Conservation (phyloP, 2,329 filamentous ascomycete genomes). For the Whalleya microplaca region DNA sequence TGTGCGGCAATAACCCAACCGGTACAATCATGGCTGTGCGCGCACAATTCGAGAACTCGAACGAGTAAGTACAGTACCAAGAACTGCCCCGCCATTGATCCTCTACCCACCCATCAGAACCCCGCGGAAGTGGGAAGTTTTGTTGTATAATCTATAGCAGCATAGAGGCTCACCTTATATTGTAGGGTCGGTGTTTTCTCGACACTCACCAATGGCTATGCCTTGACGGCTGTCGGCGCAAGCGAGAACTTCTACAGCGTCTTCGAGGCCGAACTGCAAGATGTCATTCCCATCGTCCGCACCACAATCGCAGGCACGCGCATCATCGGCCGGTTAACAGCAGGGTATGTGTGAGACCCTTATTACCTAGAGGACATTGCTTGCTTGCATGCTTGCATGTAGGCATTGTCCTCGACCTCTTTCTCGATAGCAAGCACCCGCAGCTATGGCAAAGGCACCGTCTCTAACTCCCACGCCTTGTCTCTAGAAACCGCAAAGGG, state of each 20-base stretch:
- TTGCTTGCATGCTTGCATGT: too few species aligned
- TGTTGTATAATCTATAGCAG: too few species aligned
- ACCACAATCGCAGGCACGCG: slow-evolving; percentile 95
- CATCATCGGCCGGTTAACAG: slow-evolving; percentile 93
- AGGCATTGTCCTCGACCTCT: too few species aligned
- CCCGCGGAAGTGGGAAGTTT: too few species aligned
- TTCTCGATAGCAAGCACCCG: too few species aligned
- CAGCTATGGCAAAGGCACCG: too few species aligned
- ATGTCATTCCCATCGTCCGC: slow-evolving; percentile 95
- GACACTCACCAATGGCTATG: slow-evolving; percentile 96
- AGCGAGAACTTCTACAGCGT: slow-evolving; percentile 99
- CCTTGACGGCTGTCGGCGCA: slow-evolving; percentile 89
- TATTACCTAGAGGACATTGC: too few species aligned
- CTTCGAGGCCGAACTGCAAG: slow-evolving; percentile 96
- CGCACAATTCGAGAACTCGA: slow-evolving; percentile 86
- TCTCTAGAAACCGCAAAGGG: slow-evolving; percentile 83
- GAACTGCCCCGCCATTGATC: slow-evolving; percentile 33
- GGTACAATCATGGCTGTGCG: slow-evolving; percentile 63
- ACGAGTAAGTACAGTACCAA: slow-evolving; percentile 71
- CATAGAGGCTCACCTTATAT: background rate
- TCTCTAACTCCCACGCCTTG: too few species aligned
- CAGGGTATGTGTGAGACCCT: slow-evolving; percentile 81
- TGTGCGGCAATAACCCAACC: slow-evolving; percentile 25
- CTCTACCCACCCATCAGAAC: background rate
- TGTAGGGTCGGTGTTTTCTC: slow-evolving; percentile 91